phyloP scores from a whole-genome alignment of 2,329 filamentous ascomycete genomes.

The Beauveria pseudobassiana region DNA sequence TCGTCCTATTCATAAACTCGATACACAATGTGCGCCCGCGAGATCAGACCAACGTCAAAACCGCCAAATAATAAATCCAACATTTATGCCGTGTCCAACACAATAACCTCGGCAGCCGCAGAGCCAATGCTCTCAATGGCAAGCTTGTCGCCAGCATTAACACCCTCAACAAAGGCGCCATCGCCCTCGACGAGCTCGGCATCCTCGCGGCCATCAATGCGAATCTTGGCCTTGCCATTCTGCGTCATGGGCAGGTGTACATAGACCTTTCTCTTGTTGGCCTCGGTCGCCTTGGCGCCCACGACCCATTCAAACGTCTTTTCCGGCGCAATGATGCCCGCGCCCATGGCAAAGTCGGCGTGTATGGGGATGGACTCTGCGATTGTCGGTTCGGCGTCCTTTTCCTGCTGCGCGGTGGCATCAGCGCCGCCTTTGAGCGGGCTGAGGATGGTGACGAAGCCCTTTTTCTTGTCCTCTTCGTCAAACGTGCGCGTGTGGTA shows the following conservation, averaged over 20 bases:
- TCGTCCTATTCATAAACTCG: too few relatives aligned
- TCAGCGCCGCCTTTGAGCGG: constrained; percentile 60
- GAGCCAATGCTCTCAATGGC: constrained; percentile 60
- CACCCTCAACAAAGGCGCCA: constrained; percentile 64
- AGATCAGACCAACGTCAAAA: too few relatives aligned
- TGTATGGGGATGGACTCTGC: constrained; percentile 72
- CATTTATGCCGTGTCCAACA: constrained; percentile 53
- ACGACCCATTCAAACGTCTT: constrained; percentile 64
- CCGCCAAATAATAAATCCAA: too few relatives aligned
- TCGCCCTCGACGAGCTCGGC: constrained; percentile 66
- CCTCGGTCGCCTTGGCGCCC: constrained; percentile 48
- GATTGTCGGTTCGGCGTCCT: constrained; percentile 52
- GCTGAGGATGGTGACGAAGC: constrained; percentile 68
- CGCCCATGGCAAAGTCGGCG: constrained; percentile 77
- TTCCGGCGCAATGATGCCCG: constrained; percentile 61
- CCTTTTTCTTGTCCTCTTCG: constrained; percentile 64
- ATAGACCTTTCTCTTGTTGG: constrained; percentile 63
- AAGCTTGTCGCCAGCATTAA: constrained; percentile 58
- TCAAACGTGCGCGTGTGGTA: constrained; percentile 70
- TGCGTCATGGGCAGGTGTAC: constrained; percentile 77
- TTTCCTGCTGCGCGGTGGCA: constrained; percentile 55
- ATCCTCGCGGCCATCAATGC: constrained; percentile 58
- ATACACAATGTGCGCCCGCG: too few relatives aligned
- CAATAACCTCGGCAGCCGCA: constrained; percentile 60
- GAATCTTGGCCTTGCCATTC: constrained; percentile 64